Conservation (phyloP, 129 eudicot genomes). For the Dittrichia graveolens region DNA sequence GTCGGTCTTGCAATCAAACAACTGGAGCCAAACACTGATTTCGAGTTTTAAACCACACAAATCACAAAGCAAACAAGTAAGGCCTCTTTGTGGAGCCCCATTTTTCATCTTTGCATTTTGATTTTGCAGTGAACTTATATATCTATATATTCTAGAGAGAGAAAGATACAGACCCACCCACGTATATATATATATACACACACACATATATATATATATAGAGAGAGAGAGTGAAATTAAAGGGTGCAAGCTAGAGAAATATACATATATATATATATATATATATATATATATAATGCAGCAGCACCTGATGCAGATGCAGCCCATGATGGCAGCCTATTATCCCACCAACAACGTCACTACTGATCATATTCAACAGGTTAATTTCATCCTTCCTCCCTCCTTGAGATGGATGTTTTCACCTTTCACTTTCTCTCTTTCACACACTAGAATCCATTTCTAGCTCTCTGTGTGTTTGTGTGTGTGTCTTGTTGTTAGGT, state of each 20-base stretch:
- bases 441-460: constrained; percentile 17
- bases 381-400: constrained; percentile 22
- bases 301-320: constrained; percentile 99
- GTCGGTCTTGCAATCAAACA: constrained; percentile 28
- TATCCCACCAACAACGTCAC: constrained; percentile 96
- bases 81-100: constrained; percentile 36
- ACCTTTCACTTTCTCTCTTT: constrained; percentile 23
- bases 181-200: constrained; percentile 1
- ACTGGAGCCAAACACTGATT: constrained; percentile 26
- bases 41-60: constrained; percentile 27
- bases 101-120: constrained; percentile 24
- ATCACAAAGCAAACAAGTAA: constrained; percentile 2
- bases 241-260: not conserved
- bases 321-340: constrained; percentile 99
- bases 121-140: not conserved
- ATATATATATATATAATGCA: constrained; percentile 47
- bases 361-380: constrained; percentile 99
- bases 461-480: not conserved
- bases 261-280: not conserved
- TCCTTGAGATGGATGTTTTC: constrained; percentile 23
- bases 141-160: constrained; percentile 30
- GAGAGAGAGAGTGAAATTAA: not conserved
- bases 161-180: constrained; percentile 25
- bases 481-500: constrained; percentile 26
- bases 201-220: not conserved